Evolutionary conservation across 2,329 filamentous ascomycete species (phyloP), one percentile per base, ranked within the genome.

Genomic region (Celoporthe dispersa): DNA sequence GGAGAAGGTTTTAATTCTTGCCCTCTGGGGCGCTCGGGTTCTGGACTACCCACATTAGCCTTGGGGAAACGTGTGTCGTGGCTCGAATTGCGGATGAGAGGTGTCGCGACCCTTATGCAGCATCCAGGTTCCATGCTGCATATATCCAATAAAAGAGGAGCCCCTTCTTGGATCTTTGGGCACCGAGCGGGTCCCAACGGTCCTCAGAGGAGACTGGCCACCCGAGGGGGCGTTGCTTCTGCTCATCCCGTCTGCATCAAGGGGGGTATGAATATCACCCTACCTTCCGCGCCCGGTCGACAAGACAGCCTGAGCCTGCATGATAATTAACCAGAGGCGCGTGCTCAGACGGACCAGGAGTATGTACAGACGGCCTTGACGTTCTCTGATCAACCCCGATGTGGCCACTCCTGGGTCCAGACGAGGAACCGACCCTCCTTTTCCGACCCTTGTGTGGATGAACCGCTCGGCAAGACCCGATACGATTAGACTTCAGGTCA

Each of bases 61-160:
- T 75, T 76, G 57, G 28, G 76, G 76, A 76, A 74, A 73, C 71
- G 44, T 75, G 74, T 81, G 79, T 81, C 79, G 79, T 81, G 79
- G 79, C 79, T 81, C 79, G 79, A 81, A 80, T 81, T 81, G 79
- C 79, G 76, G 77, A 76, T 76, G 71, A 66, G 66, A 72, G 66
- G 74, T 74, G 70, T 70, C 61, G 70, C 66, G 44, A 68, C 70
- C 67, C 68, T 68, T 63, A 72, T 72, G 70, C 70, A 72, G 70
- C 70, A 68, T 71, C 70, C 70, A 72, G 68, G 68, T 67, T 57
- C 55, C 66, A 65, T 51, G 65, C 66, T 72, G 70, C 70, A 72
- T 51, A 66, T 60, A 61, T 57, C 70, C 70, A 71, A 71, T 71
- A 22, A 59, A 53, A 71, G 35, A 65, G 65, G 63, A 53, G 35